Base-by-base conservation (phyloP, 768 basidiomycete genomes). In the Russula lepida region DNA sequence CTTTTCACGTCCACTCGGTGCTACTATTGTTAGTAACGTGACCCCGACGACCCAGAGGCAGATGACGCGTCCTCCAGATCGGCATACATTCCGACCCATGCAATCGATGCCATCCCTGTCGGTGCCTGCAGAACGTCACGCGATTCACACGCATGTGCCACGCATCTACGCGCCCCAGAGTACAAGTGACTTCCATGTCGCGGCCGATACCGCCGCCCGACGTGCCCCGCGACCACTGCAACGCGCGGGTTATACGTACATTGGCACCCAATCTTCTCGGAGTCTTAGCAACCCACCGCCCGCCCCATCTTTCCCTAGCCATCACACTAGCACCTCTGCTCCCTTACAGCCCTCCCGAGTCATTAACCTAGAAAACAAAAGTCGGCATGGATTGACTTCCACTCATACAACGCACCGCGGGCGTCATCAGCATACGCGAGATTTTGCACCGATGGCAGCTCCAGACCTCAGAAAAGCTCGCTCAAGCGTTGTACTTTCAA, bases 391-490 rank as follows among this genome's bases (percentile, higher is more conserved):
- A 0, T 27, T 11, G 25, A 33, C 13, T n/a, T 46, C 55, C 49
- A 25, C 21, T 47, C 55, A 51, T 43, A 8, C 25, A 9, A 28
- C 21, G 28, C 30, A 28, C 23, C 51, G 15, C 30, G 30, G 43
- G 25, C 28, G 30, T 3, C 23, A 43, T 35, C 57, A 54, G 8
- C 23, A 57, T 7, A 32, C 15, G 37, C 37, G 15, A 12, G 35
- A 54, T 33, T 33, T 44, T 9, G 51, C 44, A 9, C 33, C 51
- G 15, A 47, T 12, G 27, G 43, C 25, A 5, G 48, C 19, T 2
- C 46, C 51, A 15, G 47, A 39, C n/a, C 56, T 63, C 23, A 63
- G 52, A 44, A 63, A 63, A 33, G 51, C 52, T 11, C 57, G 44
- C n/a, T 63, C 62, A 25, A 63, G 52, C 47, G 30, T 43, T 17